These are phyloP conservation scores for Paspalum notatum DNA, from an alignment of 176 grass and related monocot genomes.

Conservation along the genomic window DNA sequence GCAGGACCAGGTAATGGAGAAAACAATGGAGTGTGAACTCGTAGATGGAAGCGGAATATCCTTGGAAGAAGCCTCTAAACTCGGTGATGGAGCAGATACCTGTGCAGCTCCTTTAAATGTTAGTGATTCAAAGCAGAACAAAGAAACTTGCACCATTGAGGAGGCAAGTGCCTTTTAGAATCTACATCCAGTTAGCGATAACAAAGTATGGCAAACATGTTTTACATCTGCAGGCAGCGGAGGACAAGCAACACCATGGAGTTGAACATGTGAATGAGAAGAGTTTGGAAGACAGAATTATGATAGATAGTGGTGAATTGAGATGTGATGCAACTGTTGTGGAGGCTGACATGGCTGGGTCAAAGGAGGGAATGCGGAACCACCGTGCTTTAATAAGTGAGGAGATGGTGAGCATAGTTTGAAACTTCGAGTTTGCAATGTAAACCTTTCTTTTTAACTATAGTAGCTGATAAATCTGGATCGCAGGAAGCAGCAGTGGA, in stretches of 20 bases:
- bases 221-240: conserved; percentile 36
- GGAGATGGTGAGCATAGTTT: conserved; percentile 38
- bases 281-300: conserved; percentile 33
- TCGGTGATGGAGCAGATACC: conserved; percentile 13
- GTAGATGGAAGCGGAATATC: conserved; percentile 34
- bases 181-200: not conserved
- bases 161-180: conserved; percentile 37
- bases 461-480: not conserved
- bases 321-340: conserved; percentile 8
- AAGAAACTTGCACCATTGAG: not conserved
- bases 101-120: conserved; percentile 5
- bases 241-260: conserved; percentile 28
- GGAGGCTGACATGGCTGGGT: conserved; percentile 10
- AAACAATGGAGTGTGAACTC: not conserved
- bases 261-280: conserved; percentile 15
- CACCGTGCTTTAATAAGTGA: conserved; percentile 19
- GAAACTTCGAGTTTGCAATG: not conserved
- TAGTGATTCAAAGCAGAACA: conserved; percentile 20
- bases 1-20: conserved; percentile 31
- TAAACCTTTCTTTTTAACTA: conserved; percentile 11
- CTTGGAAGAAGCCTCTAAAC: conserved; percentile 21
- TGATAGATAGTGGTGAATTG: conserved; percentile 23
- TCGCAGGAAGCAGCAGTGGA: conserved; percentile 20
- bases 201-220: not conserved
- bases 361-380: conserved; percentile 7